phyloP scores from a whole-genome alignment of 495 filamentous ascomycete genomes.

The Penicillium riverlandense region DNA sequence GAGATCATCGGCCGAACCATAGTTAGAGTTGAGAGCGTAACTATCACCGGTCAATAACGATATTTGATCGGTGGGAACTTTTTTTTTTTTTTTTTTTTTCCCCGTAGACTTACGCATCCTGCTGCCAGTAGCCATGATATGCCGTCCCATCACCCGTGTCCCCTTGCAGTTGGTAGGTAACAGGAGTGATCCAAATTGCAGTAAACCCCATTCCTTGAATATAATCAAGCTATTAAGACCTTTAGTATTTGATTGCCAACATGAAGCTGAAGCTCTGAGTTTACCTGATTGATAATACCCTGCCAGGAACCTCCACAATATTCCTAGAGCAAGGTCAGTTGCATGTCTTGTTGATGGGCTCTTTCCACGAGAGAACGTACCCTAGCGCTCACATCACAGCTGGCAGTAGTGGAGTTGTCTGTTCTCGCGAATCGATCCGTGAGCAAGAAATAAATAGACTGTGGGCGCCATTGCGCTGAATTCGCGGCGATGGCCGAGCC shows the following conservation, averaged over 20 bases:
- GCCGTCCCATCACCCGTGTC: slow-evolving; percentile 45
- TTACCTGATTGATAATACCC: slow-evolving; percentile 61
- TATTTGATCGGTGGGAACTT: no score
- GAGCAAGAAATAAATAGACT: slow-evolving; percentile 67
- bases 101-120: slow-evolving; percentile 44
- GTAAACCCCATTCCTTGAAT: slow-evolving; percentile 75
- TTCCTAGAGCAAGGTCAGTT: slow-evolving; percentile 5
- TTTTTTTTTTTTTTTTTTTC: no score
- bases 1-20: slow-evolving; percentile 61
- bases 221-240: slow-evolving; percentile 31
- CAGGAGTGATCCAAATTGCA: slow-evolving; percentile 76
- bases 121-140: slow-evolving; percentile 76
- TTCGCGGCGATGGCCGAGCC: slow-evolving; percentile 27
- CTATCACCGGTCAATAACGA: slow-evolving; percentile 5
- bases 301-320: slow-evolving; percentile 75
- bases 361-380: no score
- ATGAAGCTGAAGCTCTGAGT: neutral
- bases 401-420: slow-evolving; percentile 53
- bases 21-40: slow-evolving; percentile 55
- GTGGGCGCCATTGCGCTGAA: slow-evolving; percentile 49
- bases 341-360: no score
- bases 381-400: slow-evolving; percentile 32
- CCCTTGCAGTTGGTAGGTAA: slow-evolving; percentile 53
- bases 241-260: no score
- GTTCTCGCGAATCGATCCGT: slow-evolving; percentile 70